Evolutionary conservation across 768 basidiomycete species (phyloP).

Genomic region (Leccinum disarticulatum): DNA sequence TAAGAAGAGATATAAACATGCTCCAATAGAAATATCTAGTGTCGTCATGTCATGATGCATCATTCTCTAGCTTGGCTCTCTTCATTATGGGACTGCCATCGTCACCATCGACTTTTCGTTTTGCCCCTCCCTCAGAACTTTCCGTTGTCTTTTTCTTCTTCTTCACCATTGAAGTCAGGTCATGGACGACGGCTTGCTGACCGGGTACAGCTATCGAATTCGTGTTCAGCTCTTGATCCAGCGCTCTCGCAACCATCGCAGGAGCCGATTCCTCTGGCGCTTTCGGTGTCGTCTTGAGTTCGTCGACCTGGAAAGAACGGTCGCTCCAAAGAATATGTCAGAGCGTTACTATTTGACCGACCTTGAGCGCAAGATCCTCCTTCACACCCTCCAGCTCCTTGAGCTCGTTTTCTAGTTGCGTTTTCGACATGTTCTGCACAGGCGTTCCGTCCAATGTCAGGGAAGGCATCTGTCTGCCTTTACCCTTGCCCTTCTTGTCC

Average conservation of each 20-base stretch:
- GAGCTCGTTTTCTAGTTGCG: slow-evolving; percentile 75
- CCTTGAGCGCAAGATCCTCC: slow-evolving; percentile 86
- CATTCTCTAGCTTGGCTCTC: slow-evolving; percentile 59
- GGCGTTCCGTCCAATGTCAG: slow-evolving; percentile 42
- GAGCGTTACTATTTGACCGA: slow-evolving; percentile 21
- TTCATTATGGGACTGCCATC: slow-evolving; percentile 50
- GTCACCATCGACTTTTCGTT: slow-evolving; percentile 73
- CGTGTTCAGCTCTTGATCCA: slow-evolving; percentile 69
- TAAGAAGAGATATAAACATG: slow-evolving; percentile 74
- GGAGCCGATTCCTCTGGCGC: slow-evolving; percentile 61
- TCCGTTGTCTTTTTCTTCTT: slow-evolving; percentile 69
- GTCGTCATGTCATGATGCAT: slow-evolving; percentile 13
- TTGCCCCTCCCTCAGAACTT: slow-evolving; percentile 39
- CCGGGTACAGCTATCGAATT: slow-evolving; percentile 35
- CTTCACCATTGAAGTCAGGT: slow-evolving; percentile 80
- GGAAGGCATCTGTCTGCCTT: slow-evolving; percentile 46
- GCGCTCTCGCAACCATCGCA: slow-evolving; percentile 64
- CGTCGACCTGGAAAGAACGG: slow-evolving; percentile 69
- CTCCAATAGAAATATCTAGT: slow-evolving; percentile 21
- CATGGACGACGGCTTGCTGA: slow-evolving; percentile 58
- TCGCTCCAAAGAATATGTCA: not conserved
- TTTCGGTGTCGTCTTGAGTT: slow-evolving; percentile 79
- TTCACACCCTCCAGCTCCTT: slow-evolving; percentile 75
- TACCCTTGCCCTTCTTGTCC: slow-evolving; percentile 65
- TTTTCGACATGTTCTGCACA: slow-evolving; percentile 64